Evolutionary conservation across 495 filamentous ascomycete species (phyloP).

Genomic region (Aspergillus incahuasiensis): DNA sequence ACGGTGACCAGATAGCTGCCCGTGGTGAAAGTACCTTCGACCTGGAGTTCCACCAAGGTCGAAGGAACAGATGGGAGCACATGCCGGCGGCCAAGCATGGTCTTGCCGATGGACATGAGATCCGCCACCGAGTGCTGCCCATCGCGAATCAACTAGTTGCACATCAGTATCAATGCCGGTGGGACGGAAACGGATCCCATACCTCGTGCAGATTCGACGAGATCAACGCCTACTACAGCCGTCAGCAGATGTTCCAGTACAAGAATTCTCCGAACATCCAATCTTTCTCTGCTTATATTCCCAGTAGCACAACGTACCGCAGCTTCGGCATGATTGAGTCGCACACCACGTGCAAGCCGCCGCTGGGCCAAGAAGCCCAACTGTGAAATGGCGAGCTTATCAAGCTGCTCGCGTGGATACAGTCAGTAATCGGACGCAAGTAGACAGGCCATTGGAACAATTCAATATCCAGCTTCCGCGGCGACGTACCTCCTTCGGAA

Average conservation of each 20-base stretch:
- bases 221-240: conserved; percentile 67
- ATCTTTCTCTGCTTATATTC: not conserved
- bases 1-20: conserved; percentile 96
- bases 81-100: conserved; percentile 91
- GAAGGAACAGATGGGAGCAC: conserved; percentile 77
- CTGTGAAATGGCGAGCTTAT: conserved; percentile 94
- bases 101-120: conserved; percentile 86
- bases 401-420: conserved; percentile 54
- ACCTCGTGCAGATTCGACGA: conserved; percentile 87
- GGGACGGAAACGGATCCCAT: conserved; percentile 8
- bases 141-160: conserved; percentile 80
- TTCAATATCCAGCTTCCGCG: not conserved
- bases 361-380: conserved; percentile 83
- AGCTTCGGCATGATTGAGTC: conserved; percentile 88
- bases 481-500: conserved; percentile 73
- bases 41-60: conserved; percentile 76
- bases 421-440: not conserved
- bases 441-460: not conserved
- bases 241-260: conserved; percentile 4
- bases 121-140: conserved; percentile 86
- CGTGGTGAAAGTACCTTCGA: conserved; percentile 88
- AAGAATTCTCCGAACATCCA: not conserved
- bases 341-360: conserved; percentile 82
- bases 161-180: not conserved
- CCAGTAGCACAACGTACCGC: conserved; percentile 51